Evolutionary conservation across 2,329 filamentous ascomycete genomes (phyloP), one percentile per base, ranked within the genome.

Genomic region (Epichloe sibirici): DNA sequence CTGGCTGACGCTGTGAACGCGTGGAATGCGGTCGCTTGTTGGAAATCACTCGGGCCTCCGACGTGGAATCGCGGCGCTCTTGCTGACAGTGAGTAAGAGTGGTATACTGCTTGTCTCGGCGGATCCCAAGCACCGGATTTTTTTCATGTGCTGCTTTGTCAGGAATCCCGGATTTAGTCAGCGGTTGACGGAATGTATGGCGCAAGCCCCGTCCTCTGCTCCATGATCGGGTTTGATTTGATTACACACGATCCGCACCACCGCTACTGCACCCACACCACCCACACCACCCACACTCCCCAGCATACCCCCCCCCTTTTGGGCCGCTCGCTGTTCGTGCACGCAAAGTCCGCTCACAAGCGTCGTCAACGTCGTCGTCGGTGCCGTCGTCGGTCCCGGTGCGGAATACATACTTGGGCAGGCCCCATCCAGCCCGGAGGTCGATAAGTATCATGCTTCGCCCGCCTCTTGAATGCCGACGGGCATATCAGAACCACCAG

Each of bases 291-390:
- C 53, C 21, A 39, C 43, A 48, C 52, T 51, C 61, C 45, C 57
- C 17, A 21, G 17, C 17, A 21, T 21, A 21, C 56, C 56, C 54
- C 51, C 43, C 48, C 45, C 40, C 45, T 51, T 51, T 42, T 34
- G 52, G 50, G 49, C 43, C 48, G 51, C 54, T n/a, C 55, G 17
- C 17, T 21, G 17, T 21, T 59, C 61, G 57, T 59, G 57, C 54
- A 57, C 63, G 43, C 46, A 65, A 65, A 67, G 57, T 65, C 65
- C 65, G 65, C 59, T 57, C 58, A 57, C 57, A 57, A 55, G 55
- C 58, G 57, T 56, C 39, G 21, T 12, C 17, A 8, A 55, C 55
- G 61, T 48, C 62, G 61, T 61, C 48, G 53, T 53, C 51, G 49
- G 49, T 43, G 50, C 49, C 45, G 50, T 52, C 51, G 55, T 57